Conservation (phyloP, 495 filamentous ascomycete genomes). For the Mytilinidion resinicola region DNA sequence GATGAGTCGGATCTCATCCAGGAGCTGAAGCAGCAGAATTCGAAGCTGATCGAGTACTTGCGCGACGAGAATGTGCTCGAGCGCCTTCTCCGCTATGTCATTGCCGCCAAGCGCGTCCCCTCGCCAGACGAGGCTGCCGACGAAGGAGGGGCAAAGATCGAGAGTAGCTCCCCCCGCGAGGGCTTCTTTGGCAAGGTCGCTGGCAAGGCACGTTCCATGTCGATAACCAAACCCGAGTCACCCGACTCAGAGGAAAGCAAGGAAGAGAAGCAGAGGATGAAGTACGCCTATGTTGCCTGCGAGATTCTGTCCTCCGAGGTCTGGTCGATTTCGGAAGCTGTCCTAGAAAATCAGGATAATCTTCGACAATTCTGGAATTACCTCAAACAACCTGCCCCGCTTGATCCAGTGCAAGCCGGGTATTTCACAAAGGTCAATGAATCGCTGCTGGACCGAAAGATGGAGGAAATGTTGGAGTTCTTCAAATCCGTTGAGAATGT, state of each 20-base stretch:
- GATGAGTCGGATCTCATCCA: constrained; percentile 94
- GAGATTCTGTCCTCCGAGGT: constrained; percentile 94
- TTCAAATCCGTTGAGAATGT: constrained; percentile 77
- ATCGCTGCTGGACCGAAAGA: constrained; percentile 91
- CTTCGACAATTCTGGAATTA: constrained; percentile 88
- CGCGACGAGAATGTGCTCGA: constrained; percentile 82
- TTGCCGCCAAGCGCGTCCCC: constrained; percentile 60
- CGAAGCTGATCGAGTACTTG: constrained; percentile 93
- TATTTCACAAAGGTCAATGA: constrained; percentile 99
- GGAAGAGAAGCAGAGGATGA: constrained; percentile 75
- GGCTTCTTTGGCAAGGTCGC: constrained; percentile 33
- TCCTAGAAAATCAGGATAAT: constrained; percentile 74
- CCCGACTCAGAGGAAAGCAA: constrained; percentile 38
- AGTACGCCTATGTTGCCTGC: constrained; percentile 84
- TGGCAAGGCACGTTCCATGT: constrained; percentile 26
- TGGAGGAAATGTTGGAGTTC: constrained; percentile 87
- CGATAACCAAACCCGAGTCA: constrained; percentile 25
- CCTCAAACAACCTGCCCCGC: constrained; percentile 65
- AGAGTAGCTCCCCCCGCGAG: constrained; percentile 18
- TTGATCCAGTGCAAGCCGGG: constrained; percentile 88
- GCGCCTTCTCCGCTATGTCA: constrained; percentile 83
- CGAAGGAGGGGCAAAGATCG: constrained; percentile 59
- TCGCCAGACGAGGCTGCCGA: constrained; percentile 47
- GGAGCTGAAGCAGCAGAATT: constrained; percentile 96
- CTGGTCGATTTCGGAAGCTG: constrained; percentile 88